phyloP scores from a whole-genome alignment of 257 asterid species.

The Eucommia ulmoides region DNA sequence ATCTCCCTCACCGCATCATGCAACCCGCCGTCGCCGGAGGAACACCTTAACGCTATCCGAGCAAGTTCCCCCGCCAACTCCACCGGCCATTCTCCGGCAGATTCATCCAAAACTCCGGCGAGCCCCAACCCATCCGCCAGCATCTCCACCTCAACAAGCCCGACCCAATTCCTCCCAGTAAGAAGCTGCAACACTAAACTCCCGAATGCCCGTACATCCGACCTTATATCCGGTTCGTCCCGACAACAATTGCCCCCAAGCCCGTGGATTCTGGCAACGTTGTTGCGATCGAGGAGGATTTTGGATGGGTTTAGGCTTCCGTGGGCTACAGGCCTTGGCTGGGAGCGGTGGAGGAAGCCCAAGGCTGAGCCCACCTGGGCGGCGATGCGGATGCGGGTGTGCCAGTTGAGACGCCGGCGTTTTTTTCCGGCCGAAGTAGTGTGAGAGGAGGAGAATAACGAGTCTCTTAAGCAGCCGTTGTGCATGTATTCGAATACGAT shows the following conservation, averaged over 20 bases:
- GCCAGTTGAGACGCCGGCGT: slow-evolving; percentile 37
- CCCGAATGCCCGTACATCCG: slow-evolving; percentile 46
- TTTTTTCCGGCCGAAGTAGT: slow-evolving; percentile 16
- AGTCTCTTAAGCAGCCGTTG: slow-evolving; percentile 44
- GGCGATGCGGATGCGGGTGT: slow-evolving; percentile 35
- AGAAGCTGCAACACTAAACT: slow-evolving; percentile 50
- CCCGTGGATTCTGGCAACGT: slow-evolving; percentile 32
- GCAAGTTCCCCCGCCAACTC: slow-evolving; percentile 52
- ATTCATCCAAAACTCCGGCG: slow-evolving; percentile 21
- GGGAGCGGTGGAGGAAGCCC: slow-evolving; percentile 49
- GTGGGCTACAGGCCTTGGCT: slow-evolving; percentile 42
- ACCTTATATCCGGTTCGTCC: slow-evolving; percentile 12
- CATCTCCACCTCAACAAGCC: slow-evolving; percentile 18
- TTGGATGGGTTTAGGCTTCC: slow-evolving; percentile 51
- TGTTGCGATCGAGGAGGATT: slow-evolving; percentile 41
- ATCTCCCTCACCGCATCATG: slow-evolving; percentile 27
- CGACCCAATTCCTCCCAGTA: slow-evolving; percentile 31
- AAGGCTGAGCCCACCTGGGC: slow-evolving; percentile 44
- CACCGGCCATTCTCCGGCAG: slow-evolving; percentile 55
- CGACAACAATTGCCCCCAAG: slow-evolving; percentile 10
- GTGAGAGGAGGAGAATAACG: slow-evolving; percentile 29
- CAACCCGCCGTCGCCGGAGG: slow-evolving; percentile 16
- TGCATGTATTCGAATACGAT: slow-evolving; percentile 47
- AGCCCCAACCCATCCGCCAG: slow-evolving; percentile 17
- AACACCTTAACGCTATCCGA: slow-evolving; percentile 35